Evolutionary conservation across 2,329 filamentous ascomycete species (phyloP).

Genomic region (Phialophora tarda): DNA sequence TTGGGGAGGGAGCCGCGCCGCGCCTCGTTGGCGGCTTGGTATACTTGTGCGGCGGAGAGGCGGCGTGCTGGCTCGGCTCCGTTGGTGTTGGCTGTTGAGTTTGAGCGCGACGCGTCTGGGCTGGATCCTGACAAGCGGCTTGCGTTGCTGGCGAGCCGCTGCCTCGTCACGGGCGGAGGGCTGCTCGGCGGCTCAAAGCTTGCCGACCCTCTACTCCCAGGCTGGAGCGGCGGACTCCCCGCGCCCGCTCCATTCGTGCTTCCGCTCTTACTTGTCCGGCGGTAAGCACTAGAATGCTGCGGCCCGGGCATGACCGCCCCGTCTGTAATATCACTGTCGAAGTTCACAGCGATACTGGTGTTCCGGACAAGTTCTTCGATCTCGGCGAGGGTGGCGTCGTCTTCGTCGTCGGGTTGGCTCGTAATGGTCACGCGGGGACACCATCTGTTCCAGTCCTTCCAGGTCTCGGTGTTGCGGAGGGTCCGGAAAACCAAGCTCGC

Average conservation of each 20-base stretch:
- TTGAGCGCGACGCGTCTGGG: constrained; percentile 21
- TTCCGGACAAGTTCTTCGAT: constrained; percentile 39
- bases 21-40: constrained; percentile 33
- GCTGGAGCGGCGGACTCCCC: background rate
- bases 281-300: constrained; percentile 1
- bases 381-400: constrained; percentile 32
- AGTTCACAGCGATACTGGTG: constrained; percentile 38
- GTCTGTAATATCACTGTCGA: constrained; percentile 38
- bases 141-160: constrained; percentile 33
- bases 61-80: constrained; percentile 8
- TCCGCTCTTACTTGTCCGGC: constrained; percentile 6
- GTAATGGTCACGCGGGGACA: constrained; percentile 53
- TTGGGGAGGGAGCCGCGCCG: constrained; percentile 30
- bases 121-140: constrained; percentile 26
- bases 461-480: constrained; percentile 53
- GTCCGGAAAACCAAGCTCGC: constrained; percentile 52
- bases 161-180: constrained; percentile 30
- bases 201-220: background rate
- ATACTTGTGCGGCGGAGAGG: constrained; percentile 33
- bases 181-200: constrained; percentile 9
- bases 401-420: constrained; percentile 44
- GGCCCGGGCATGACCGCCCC: constrained; percentile 22
- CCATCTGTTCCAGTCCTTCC: constrained; percentile 56
- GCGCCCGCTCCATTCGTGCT: constrained; percentile 3
- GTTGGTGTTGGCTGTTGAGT: constrained; percentile 20